Base-by-base conservation (phyloP, 2,329 filamentous ascomycete genomes). In the Acephala macrosclerotiorum region DNA sequence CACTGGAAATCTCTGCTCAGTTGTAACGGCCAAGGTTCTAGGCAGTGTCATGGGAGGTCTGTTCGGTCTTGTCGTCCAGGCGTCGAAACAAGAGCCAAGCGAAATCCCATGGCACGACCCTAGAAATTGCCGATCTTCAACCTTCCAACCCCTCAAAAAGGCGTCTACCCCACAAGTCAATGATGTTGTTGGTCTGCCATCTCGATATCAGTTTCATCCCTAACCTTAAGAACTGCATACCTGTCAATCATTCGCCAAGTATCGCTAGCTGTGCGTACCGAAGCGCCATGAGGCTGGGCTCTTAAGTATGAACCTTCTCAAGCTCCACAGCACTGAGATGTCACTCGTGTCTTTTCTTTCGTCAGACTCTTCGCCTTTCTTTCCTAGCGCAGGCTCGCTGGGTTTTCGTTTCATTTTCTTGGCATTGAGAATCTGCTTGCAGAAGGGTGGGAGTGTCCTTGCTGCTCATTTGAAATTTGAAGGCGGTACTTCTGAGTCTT, bases 181-280 rank as follows among this genome's bases (percentile, higher is more conserved):
- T 49, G 45, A 25, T 16, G 18, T 12, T 42, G 38, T 42, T 42
- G 38, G 38, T 42, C 18, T 42, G 12, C 38, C 38, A 25, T 49
- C 18, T 22, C 3, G 45, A 25, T 22, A 11, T 22, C 18, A 18
- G 45, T 49, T 49, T 49, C n/a, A 18, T 22, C 18, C 18, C 20
- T 18, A 49, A 18, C 18, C 20, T 49, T 18, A 25, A 25, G 18
- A 18, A 22, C 45, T 49, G 45, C 45, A 20, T 4, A 20, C 18
- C 8, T 49, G 45, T 22, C 45, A 49, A 49, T 49, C 45, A 49
- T 49, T 49, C 45, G 45, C 20, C n/a, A 25, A 49, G 45, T 22
- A 18, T 49, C 20, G 3, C 45, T 12, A 18, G 20, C 38, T n/a
- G 45, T 20, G 8, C 45, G 11, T 11, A 9, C 8, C 20, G 18